Percentiles rank a stretch among this genome's conserved stretches.
Evolutionary conservation across 1,284 basidiomycete species (phyloP).

Genomic region (Cryptococcus sp.): DNA sequence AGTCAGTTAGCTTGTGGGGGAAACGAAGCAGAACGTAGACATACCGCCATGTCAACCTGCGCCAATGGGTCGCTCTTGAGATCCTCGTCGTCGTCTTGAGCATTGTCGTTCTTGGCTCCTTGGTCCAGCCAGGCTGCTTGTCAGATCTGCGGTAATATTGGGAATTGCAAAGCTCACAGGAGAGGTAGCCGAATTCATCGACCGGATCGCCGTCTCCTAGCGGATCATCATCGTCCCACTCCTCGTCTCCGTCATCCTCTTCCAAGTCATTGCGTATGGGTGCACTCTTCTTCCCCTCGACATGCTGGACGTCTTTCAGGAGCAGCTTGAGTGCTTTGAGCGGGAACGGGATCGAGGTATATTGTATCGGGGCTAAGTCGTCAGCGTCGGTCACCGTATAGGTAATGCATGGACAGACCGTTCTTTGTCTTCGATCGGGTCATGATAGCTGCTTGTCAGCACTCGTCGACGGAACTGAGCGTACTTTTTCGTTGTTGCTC

Average conservation of each 20-base stretch:
- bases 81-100: slow-evolving; percentile 83
- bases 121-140: slow-evolving; percentile 51
- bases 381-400: slow-evolving; percentile 60
- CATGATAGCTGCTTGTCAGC: slow-evolving; percentile 67
- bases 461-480: slow-evolving; percentile 29
- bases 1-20: not conserved
- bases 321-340: slow-evolving; percentile 87
- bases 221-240: slow-evolving; percentile 76
- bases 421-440: slow-evolving; percentile 83
- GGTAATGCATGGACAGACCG: slow-evolving; percentile 50
- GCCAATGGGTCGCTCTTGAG: slow-evolving; percentile 79
- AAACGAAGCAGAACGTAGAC: slow-evolving; percentile 22
- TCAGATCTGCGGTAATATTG: slow-evolving; percentile 53
- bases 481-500: slow-evolving; percentile 71
- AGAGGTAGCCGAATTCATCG: slow-evolving; percentile 50
- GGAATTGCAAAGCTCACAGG: slow-evolving; percentile 33
- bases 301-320: slow-evolving; percentile 70
- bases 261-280: slow-evolving; percentile 55
- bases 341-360: slow-evolving; percentile 76
- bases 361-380: slow-evolving; percentile 71
- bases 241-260: slow-evolving; percentile 73
- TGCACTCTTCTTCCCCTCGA: slow-evolving; percentile 54
- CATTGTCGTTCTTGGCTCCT: slow-evolving; percentile 62
- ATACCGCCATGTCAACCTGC: slow-evolving; percentile 78
- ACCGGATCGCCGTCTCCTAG: slow-evolving; percentile 39